Base-by-base conservation (phyloP, 306 rosid species). In the apple (Malus domestica) region DNA sequence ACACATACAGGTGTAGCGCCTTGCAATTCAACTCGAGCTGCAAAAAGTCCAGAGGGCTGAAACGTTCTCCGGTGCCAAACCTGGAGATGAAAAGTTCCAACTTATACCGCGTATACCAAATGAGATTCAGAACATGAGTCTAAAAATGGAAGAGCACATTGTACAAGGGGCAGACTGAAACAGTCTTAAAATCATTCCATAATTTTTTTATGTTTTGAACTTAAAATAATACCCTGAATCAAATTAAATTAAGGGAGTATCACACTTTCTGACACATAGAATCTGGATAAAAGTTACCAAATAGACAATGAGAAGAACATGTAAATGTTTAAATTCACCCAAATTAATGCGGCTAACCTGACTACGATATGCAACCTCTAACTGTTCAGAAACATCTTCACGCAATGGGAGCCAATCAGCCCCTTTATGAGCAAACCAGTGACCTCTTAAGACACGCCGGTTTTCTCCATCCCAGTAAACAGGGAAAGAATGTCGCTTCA, bases 1-100 rank as follows among this genome's bases (percentile, higher is more conserved):
- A 65, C 65, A 69, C 97, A 70, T 92, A 95, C 99, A 42, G 81
- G 87, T 65, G 88, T 88, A 79, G 87, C 86, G 79, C 99, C 97
- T 83, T 96, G 99, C 87, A 96, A 81, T 81, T 92, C 91, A 78
- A 96, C 93, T 68, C 99, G 93, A 79, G 99, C 93, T 51, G 99
- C 99, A 90, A 89, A 96, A 78, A 96, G 98, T 75, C 99, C 99
- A n/a, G 99, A 92, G 29, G 90, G 96, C 82, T 96, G 99, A 83
- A 96, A 96, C 45, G 88, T 90, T 83, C 99, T 85, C 29, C 98
- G 91, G 57, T 83, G 98, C 99, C 99, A 96, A 83, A 96, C 90
- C 99, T 95, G 80, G 67, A 68, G 51, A 87, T 7, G 30, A 79
- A 80, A 73, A 44, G 59, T 33, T 45, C 60, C 70, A 79, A 79